These are phyloP conservation scores for Colletotrichum truncatum DNA, from an alignment of 2,329 filamentous ascomycete genomes.

Conservation along the genomic window DNA sequence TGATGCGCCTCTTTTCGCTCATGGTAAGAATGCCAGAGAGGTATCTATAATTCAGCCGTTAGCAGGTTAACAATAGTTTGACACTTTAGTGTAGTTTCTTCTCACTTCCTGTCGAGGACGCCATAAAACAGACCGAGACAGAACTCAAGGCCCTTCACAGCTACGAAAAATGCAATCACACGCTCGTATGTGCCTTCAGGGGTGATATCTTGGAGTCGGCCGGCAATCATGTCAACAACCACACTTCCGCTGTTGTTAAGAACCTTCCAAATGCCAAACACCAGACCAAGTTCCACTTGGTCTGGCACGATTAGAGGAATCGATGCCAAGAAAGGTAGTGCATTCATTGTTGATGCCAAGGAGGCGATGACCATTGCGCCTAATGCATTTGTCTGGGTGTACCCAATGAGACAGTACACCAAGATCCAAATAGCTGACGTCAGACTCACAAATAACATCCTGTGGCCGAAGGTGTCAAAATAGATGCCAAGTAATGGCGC, in stretches of 20 bases:
- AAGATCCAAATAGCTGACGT: slow-evolving; percentile 37
- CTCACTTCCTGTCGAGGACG: slow-evolving; percentile 31
- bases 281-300: slow-evolving; percentile 36
- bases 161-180: slow-evolving; percentile 37
- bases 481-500: slow-evolving; percentile 35
- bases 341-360: slow-evolving; percentile 37
- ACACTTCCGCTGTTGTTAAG: slow-evolving; percentile 39
- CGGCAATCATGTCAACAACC: slow-evolving; percentile 39
- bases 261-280: slow-evolving; percentile 38
- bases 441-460: slow-evolving; percentile 37
- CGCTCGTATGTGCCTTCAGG: slow-evolving; percentile 36
- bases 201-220: slow-evolving; percentile 37
- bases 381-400: slow-evolving; percentile 33
- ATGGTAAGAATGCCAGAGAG: slow-evolving; percentile 31
- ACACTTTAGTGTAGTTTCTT: no score
- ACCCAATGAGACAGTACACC: slow-evolving; percentile 37
- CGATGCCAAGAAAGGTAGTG: slow-evolving; percentile 36
- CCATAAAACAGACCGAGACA: slow-evolving; percentile 37
- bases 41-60: no score
- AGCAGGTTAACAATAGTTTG: no score
- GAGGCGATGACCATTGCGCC: slow-evolving; percentile 38
- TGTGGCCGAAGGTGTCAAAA: slow-evolving; percentile 35
- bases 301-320: slow-evolving; percentile 36
- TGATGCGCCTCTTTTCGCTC: slow-evolving; percentile 33
- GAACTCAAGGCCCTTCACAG: slow-evolving; percentile 37